These are phyloP conservation scores for Phytophthora vignae DNA, from an alignment of 352 stramenopile genomes.

Conservation along the genomic window DNA sequence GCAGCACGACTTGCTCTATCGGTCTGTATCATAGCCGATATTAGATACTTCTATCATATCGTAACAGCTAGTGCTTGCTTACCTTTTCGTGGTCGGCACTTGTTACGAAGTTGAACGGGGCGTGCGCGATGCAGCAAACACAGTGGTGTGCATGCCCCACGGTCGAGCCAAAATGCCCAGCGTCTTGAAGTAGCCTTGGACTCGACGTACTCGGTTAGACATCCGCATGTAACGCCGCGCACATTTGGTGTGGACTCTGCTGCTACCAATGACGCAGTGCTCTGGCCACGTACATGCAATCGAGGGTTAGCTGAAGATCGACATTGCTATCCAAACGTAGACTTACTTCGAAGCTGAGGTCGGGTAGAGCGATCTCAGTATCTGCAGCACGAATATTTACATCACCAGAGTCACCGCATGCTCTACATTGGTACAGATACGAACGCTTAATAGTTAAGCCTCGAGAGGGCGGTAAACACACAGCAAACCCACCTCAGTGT, in stretches of 20 bases:
- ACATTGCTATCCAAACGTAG: background rate
- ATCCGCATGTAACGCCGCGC: background rate
- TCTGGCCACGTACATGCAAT: background rate
- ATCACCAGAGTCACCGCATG: background rate
- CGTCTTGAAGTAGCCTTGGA: background rate
- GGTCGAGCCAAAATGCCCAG: background rate
- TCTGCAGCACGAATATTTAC: background rate
- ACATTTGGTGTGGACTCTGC: background rate
- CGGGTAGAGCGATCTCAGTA: background rate
- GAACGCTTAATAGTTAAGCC: background rate
- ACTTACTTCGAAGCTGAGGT: background rate
- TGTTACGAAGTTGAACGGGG: background rate
- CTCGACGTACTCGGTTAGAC: background rate
- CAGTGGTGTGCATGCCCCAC: background rate
- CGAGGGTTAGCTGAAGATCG: background rate
- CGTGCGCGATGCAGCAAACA: background rate
- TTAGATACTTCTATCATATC: background rate
- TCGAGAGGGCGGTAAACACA: background rate
- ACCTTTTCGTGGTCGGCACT: background rate
- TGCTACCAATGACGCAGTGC: background rate
- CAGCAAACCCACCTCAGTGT: background rate
- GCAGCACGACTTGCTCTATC: background rate
- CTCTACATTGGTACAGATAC: background rate
- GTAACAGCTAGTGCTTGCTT: background rate
- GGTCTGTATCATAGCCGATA: background rate